Conservation (phyloP, 2,329 filamentous ascomycete species). For the Monosporascus sp. region DNA sequence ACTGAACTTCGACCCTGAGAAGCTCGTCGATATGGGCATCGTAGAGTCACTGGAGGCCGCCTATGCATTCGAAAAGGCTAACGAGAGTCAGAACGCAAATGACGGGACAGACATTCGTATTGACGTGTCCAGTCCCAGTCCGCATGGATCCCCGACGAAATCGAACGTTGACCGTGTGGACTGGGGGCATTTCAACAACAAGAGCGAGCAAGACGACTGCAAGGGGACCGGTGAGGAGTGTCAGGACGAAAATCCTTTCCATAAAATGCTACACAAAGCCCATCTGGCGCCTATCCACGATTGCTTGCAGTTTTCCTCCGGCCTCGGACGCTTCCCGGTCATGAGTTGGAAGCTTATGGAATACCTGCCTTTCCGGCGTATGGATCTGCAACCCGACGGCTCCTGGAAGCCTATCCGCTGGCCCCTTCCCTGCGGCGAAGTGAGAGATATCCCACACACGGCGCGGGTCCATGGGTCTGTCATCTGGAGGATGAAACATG, state of each 20-base stretch:
- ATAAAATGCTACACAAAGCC: conserved; percentile 52
- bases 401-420: conserved; percentile 76
- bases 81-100: neutral
- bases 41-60: conserved; percentile 36
- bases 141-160: conserved; percentile 1
- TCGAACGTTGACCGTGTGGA: conserved; percentile 3
- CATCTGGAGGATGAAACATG: conserved; percentile 62
- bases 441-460: conserved; percentile 66
- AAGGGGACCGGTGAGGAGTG: conserved; percentile 4
- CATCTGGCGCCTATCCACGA: conserved; percentile 60
- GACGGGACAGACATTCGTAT: conserved; percentile 28
- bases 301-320: conserved; percentile 60
- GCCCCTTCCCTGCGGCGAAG: conserved; percentile 73
- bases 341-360: conserved; percentile 71
- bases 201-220: conserved; percentile 7
- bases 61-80: conserved; percentile 4
- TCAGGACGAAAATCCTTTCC: conserved; percentile 36
- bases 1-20: conserved; percentile 63
- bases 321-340: conserved; percentile 50
- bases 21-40: conserved; percentile 63
- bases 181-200: conserved; percentile 12
- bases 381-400: conserved; percentile 69
- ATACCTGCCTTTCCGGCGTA: conserved; percentile 72
- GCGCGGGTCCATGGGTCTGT: conserved; percentile 71
- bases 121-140: conserved; percentile 22